Evolutionary conservation across 1,139 yeast genomes (phyloP).

Genomic region (Zygosaccharomyces sapae): DNA sequence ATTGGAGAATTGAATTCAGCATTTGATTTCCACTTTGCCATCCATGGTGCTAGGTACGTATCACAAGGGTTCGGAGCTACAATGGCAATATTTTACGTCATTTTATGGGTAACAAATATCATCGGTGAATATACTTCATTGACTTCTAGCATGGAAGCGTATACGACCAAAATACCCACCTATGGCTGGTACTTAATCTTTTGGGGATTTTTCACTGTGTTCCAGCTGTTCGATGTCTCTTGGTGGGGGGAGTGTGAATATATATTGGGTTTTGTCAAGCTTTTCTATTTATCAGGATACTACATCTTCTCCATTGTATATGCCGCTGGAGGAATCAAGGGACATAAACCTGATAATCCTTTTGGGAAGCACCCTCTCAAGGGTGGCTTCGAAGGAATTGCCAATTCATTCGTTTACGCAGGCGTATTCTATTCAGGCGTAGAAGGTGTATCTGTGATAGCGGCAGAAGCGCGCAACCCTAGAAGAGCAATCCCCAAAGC

Average conservation of each 20-base stretch:
- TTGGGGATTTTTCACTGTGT: slow-evolving; percentile 52
- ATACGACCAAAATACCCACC: slow-evolving; percentile 54
- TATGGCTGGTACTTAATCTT: slow-evolving; percentile 56
- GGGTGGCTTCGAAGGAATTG: slow-evolving; percentile 65
- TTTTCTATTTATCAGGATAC: slow-evolving; percentile 49
- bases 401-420: slow-evolving; percentile 65
- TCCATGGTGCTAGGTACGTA: slow-evolving; percentile 49
- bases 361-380: slow-evolving; percentile 50
- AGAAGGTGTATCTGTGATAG: slow-evolving; percentile 55
- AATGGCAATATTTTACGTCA: slow-evolving; percentile 52
- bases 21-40: slow-evolving; percentile 54
- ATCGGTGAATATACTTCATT: slow-evolving; percentile 57
- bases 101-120: slow-evolving; percentile 55
- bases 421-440: slow-evolving; percentile 58
- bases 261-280: slow-evolving; percentile 51
- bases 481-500: slow-evolving; percentile 54
- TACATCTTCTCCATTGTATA: slow-evolving; percentile 55
- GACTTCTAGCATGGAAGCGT: slow-evolving; percentile 49
- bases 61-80: slow-evolving; percentile 58
- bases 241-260: slow-evolving; percentile 61
- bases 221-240: slow-evolving; percentile 52
- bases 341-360: slow-evolving; percentile 45
- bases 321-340: slow-evolving; percentile 64
- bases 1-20: slow-evolving; percentile 55
- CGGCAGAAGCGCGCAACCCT: slow-evolving; percentile 55